Percentiles rank a stretch among this genome's conserved stretches.
Conservation (phyloP, 768 basidiomycete species). For the Pleurotus giganteus region DNA sequence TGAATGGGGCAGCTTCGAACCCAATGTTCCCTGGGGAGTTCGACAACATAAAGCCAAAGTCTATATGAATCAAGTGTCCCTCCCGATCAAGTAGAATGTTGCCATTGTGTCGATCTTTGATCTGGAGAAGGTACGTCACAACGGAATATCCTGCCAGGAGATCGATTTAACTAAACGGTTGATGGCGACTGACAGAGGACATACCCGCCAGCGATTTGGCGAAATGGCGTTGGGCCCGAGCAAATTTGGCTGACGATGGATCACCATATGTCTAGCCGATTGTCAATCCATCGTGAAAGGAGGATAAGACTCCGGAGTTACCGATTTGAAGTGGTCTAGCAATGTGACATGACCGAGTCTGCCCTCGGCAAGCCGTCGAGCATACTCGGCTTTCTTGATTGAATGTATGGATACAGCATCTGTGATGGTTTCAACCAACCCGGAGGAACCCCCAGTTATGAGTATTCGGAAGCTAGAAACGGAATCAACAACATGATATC, state of each 20-base stretch:
- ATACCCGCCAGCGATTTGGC: slow-evolving; percentile 85
- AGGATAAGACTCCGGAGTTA: slow-evolving; percentile 32
- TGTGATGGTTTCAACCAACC: slow-evolving; percentile 96
- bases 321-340: slow-evolving; percentile 88
- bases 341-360: slow-evolving; percentile 85
- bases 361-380: slow-evolving; percentile 77
- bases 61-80: slow-evolving; percentile 94
- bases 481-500: not conserved
- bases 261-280: slow-evolving; percentile 87
- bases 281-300: no score
- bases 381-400: slow-evolving; percentile 98
- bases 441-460: slow-evolving; percentile 91
- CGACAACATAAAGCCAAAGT: slow-evolving; percentile 97
- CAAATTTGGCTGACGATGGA: slow-evolving; percentile 81
- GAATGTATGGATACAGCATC: slow-evolving; percentile 99
- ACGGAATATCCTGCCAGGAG: slow-evolving; percentile 76
- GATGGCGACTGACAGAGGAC: slow-evolving; percentile 8
- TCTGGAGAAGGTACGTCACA: slow-evolving; percentile 93
- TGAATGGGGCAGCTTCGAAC: slow-evolving; percentile 99
- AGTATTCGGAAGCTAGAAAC: slow-evolving; percentile 84
- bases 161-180: slow-evolving; percentile 1
- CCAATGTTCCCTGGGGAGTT: slow-evolving; percentile 98
- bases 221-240: slow-evolving; percentile 90
- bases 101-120: slow-evolving; percentile 98
- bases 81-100: slow-evolving; percentile 96